Conservation (phyloP, 805 yeast genomes). For the Candida hispaniensis region DNA sequence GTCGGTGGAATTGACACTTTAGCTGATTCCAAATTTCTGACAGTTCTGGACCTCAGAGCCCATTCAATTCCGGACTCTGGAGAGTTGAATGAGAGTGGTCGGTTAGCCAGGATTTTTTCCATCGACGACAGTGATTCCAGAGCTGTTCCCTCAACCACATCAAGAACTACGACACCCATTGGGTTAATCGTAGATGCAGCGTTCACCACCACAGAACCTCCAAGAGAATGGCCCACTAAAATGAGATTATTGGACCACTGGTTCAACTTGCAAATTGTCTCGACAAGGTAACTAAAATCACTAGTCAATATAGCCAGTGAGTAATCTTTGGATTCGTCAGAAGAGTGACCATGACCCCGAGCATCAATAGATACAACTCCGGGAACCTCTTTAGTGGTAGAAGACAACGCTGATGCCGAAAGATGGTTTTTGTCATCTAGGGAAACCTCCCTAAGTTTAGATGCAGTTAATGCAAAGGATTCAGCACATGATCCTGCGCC, state of each 20-base stretch:
- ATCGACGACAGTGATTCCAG: slow-evolving; percentile 55
- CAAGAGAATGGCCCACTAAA: slow-evolving; percentile 82
- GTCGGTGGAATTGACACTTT: slow-evolving; percentile 66
- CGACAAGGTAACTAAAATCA: slow-evolving; percentile 49
- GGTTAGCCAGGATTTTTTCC: slow-evolving; percentile 49
- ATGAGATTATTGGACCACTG: slow-evolving; percentile 32
- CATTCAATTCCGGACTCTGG: slow-evolving; percentile 61
- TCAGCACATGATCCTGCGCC: slow-evolving; percentile 91
- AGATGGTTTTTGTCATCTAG: slow-evolving; percentile 4
- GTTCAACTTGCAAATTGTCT: slow-evolving; percentile 20
- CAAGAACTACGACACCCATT: slow-evolving; percentile 68
- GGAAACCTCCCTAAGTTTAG: slow-evolving; percentile 27
- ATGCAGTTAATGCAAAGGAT: slow-evolving; percentile 53
- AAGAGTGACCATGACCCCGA: slow-evolving; percentile 71
- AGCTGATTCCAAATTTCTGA: slow-evolving; percentile 55
- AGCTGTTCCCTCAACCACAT: slow-evolving; percentile 92
- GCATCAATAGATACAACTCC: slow-evolving; percentile 69
- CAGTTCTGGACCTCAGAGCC: slow-evolving; percentile 52
- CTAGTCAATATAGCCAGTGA: slow-evolving; percentile 41
- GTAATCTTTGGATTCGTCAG: slow-evolving; percentile 30
- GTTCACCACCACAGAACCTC: slow-evolving; percentile 72
- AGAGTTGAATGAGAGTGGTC: slow-evolving; percentile 52
- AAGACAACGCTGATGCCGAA: slow-evolving; percentile 12
- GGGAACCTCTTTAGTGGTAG: slow-evolving; percentile 30
- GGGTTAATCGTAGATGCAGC: slow-evolving; percentile 33